These are phyloP conservation scores for Yamadazyma friedrichii DNA, from an alignment of 1,139 yeast genomes.

Conservation along the genomic window DNA sequence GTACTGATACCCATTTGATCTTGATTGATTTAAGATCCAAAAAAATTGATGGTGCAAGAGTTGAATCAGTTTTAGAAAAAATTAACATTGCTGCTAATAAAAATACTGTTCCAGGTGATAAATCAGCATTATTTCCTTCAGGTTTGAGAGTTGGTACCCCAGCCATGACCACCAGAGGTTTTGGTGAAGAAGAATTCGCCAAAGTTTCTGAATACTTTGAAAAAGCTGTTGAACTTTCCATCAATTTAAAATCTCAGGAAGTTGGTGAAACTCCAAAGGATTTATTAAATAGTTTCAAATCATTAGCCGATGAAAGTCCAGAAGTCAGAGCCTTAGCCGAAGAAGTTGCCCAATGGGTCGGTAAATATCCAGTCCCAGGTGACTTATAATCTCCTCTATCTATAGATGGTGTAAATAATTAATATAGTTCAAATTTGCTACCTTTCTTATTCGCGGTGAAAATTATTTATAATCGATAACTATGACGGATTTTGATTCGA, in stretches of 20 bases:
- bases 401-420: background rate
- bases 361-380: slow-evolving; percentile 77
- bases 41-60: slow-evolving; percentile 92
- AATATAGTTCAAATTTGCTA: background rate
- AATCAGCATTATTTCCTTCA: slow-evolving; percentile 91
- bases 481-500: background rate
- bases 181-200: slow-evolving; percentile 73
- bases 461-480: background rate
- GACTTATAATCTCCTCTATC: slow-evolving; percentile 30
- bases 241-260: slow-evolving; percentile 58
- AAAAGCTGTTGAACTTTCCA: slow-evolving; percentile 68
- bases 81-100: slow-evolving; percentile 93
- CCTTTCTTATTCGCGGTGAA: background rate
- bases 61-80: slow-evolving; percentile 86
- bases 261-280: slow-evolving; percentile 61
- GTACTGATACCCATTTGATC: slow-evolving; percentile 93
- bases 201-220: slow-evolving; percentile 78
- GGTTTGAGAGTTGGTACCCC: slow-evolving; percentile 98
- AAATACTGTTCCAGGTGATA: slow-evolving; percentile 95
- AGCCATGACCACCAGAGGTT: slow-evolving; percentile 97
- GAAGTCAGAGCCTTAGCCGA: slow-evolving; percentile 56
- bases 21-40: slow-evolving; percentile 81
- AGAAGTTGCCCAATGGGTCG: slow-evolving; percentile 67
- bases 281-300: slow-evolving; percentile 62
- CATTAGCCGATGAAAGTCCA: slow-evolving; percentile 56